A percentile compares a stretch with the other conserved stretches of the same genome.
phyloP scores from a whole-genome alignment of 1,284 basidiomycete species.

The Gymnopus androsaceus region DNA sequence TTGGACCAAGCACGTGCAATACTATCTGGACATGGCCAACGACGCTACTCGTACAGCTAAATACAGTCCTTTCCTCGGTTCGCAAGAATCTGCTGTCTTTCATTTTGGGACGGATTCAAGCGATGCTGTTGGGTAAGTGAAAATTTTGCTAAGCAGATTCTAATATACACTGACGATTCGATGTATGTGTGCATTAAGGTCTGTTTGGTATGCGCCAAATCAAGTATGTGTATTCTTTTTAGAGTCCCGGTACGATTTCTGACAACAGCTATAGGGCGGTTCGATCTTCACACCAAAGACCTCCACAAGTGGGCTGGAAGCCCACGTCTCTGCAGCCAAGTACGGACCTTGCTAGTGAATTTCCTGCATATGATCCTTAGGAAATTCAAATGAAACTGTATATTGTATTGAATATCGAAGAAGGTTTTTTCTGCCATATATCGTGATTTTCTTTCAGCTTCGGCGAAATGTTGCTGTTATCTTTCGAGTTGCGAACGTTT shows the following conservation, averaged over 20 bases:
- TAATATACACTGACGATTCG: neutral
- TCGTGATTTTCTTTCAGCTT: no score
- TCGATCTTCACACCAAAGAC: slow-evolving; percentile 32
- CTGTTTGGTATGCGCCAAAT: slow-evolving; percentile 36
- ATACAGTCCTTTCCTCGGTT: slow-evolving; percentile 41
- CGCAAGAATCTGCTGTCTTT: slow-evolving; percentile 40
- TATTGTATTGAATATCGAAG: no score
- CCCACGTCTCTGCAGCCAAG: slow-evolving; percentile 30
- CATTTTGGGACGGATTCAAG: slow-evolving; percentile 36
- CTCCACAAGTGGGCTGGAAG: slow-evolving; percentile 32
- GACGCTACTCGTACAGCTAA: slow-evolving; percentile 37
- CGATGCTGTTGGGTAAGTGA: slow-evolving; percentile 48
- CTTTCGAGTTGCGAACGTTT: no score
- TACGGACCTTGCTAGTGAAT: slow-evolving; percentile 27
- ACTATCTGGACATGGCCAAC: slow-evolving; percentile 42
- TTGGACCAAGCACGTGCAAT: slow-evolving; percentile 47
- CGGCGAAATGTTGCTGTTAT: no score
- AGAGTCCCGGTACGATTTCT: neutral
- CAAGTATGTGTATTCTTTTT: slow-evolving; percentile 26
- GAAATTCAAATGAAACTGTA: no score
- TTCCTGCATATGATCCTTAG: no score
- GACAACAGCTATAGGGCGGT: slow-evolving; percentile 17
- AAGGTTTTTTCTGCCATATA: no score
- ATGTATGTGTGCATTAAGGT: neutral
- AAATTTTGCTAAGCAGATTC: no score